Percentiles rank a stretch among this genome's conserved stretches.
Conservation (phyloP, 2,329 filamentous ascomycete species). For the Fusarium nodosum region DNA sequence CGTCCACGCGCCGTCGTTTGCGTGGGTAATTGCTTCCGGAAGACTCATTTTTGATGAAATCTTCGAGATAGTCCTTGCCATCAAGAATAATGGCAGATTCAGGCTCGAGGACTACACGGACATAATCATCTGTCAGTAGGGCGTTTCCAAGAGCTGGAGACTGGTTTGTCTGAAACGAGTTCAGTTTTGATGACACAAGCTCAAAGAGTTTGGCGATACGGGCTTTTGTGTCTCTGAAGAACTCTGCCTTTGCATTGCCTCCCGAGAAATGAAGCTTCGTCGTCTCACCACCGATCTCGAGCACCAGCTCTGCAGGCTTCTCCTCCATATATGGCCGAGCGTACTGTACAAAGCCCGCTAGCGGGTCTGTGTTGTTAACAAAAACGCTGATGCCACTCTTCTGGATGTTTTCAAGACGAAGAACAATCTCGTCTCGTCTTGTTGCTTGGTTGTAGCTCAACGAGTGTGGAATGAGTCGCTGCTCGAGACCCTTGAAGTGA, state of each 20-base stretch:
- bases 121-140: constrained; percentile 76
- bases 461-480: constrained; percentile 82
- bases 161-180: constrained; percentile 70
- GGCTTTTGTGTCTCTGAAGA: constrained; percentile 77
- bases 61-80: constrained; percentile 60
- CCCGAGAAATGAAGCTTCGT: constrained; percentile 67
- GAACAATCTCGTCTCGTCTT: constrained; percentile 78
- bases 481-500: constrained; percentile 91
- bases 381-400: constrained; percentile 83
- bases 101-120: constrained; percentile 73
- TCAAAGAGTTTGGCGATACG: constrained; percentile 81
- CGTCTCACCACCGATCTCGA: constrained; percentile 81
- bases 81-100: constrained; percentile 73
- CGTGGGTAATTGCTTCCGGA: constrained; percentile 55
- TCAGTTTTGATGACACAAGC: constrained; percentile 85
- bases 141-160: constrained; percentile 77
- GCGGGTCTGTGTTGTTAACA: constrained; percentile 53
- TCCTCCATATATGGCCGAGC: constrained; percentile 89
- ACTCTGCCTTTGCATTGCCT: constrained; percentile 70
- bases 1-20: constrained; percentile 62
- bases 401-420: constrained; percentile 88
- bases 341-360: constrained; percentile 76
- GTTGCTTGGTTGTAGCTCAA: constrained; percentile 81
- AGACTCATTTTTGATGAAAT: constrained; percentile 49
- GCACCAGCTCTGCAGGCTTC: constrained; percentile 76